Evolutionary conservation across 352 stramenopile species (phyloP).

Genomic region (Globisporangium viniferum): DNA sequence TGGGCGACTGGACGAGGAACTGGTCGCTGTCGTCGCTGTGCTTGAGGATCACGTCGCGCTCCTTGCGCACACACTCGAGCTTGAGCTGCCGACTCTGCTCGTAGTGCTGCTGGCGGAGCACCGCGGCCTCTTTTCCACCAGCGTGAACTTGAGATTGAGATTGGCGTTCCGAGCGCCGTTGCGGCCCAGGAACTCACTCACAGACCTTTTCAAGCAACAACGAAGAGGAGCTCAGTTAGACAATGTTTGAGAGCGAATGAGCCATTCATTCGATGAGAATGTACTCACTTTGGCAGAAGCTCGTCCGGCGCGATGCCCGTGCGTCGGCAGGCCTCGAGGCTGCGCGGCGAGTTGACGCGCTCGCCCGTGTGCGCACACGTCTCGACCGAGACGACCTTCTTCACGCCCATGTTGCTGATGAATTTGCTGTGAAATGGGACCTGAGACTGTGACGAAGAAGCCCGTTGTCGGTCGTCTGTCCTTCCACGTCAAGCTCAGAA

Average conservation of each 20-base stretch:
- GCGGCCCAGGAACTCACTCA: neutral
- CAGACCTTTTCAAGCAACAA: neutral
- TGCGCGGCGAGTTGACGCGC: constrained; percentile 59
- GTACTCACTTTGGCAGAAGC: constrained; percentile 46
- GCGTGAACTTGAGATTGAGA: constrained; percentile 52
- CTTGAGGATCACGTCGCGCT: constrained; percentile 35
- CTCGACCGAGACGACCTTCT: constrained; percentile 52
- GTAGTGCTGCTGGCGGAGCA: constrained; percentile 69
- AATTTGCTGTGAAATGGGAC: neutral
- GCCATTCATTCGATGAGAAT: neutral
- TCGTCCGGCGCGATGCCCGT: constrained; percentile 66
- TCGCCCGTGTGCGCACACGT: constrained; percentile 44
- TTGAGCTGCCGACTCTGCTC: constrained; percentile 65
- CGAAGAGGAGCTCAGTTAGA: neutral
- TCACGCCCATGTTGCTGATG: constrained; percentile 19
- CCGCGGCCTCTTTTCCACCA: constrained; percentile 73
- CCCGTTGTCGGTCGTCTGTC: neutral
- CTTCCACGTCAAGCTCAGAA: neutral
- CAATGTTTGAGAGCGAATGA: neutral
- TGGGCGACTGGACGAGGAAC: neutral
- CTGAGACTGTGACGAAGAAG: neutral
- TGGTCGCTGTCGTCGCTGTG: constrained; percentile 6
- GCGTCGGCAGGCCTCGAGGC: constrained; percentile 65
- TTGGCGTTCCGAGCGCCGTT: constrained; percentile 10
- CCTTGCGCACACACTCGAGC: constrained; percentile 47